Percentiles rank a stretch among this genome's conserved stretches.
phyloP scores from a whole-genome alignment of 2,329 filamentous ascomycete species.

The Trichoderma endophyticum region DNA sequence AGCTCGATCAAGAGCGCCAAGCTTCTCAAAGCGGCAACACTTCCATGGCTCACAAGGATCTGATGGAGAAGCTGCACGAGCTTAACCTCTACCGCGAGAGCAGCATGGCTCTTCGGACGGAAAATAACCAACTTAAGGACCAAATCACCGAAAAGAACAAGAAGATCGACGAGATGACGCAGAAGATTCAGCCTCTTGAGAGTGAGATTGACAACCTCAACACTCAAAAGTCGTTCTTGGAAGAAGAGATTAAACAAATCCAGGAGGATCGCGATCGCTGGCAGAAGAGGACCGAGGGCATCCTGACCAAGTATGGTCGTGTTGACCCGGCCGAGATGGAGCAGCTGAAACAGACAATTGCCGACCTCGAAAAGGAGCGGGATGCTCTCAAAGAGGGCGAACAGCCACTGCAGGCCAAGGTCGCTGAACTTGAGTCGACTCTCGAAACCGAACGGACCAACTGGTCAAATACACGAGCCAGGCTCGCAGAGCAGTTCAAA shows the following conservation, averaged over 20 bases:
- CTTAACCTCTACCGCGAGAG: conserved; percentile 95
- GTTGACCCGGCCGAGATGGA: conserved; percentile 93
- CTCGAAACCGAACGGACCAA: conserved; percentile 54
- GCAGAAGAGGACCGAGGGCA: conserved; percentile 94
- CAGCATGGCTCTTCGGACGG: conserved; percentile 83
- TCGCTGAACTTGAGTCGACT: conserved; percentile 49
- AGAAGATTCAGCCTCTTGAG: conserved; percentile 77
- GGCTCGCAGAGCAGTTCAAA: conserved; percentile 61
- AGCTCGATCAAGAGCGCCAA: conserved; percentile 83
- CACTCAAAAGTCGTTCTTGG: conserved; percentile 73
- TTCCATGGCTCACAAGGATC: conserved; percentile 77
- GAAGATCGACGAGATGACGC: conserved; percentile 70
- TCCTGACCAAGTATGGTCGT: conserved; percentile 92
- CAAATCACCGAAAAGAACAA: conserved; percentile 71
- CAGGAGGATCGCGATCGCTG: conserved; percentile 90
- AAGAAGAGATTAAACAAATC: conserved; percentile 83
- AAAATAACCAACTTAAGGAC: conserved; percentile 74
- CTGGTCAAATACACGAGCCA: conserved; percentile 52
- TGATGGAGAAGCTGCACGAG: conserved; percentile 93
- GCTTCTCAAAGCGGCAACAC: conserved; percentile 70
- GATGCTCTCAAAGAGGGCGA: conserved; percentile 52
- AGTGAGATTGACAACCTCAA: conserved; percentile 77
- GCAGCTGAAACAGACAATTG: conserved; percentile 75
- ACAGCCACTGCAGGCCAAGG: conserved; percentile 50
- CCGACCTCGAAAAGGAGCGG: conserved; percentile 62